Evolutionary conservation across 202 grass and related monocot genomes (phyloP), one percentile per base, ranked within the genome.

Genomic region (Brachypodium distachyon): DNA sequence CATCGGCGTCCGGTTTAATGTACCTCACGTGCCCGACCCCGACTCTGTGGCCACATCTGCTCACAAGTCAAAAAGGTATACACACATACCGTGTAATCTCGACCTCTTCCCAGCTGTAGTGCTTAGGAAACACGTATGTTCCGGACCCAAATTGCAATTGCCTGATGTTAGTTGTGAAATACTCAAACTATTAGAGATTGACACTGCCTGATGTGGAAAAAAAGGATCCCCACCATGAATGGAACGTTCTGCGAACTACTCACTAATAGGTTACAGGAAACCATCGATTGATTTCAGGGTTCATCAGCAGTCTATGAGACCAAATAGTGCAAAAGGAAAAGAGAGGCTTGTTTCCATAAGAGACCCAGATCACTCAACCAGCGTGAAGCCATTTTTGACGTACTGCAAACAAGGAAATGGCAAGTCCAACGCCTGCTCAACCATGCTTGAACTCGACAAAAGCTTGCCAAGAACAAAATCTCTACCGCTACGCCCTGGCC

Each of bases 391-490:
- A 16, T 76, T 95, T 66, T 90, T 95, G 69, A 95, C 32, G 34
- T 94, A 98, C 73, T 46, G 82, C 74, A 85, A 61, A 57, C 89
- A 98, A 23, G 87, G 78, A 67, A 98, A 94, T 41, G 87, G 83
- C 84, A 98, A 28, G 26, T 56, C 74, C 5, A 98, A 34, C 14
- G 79, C 38, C 14, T 28, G 46, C 52, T 98, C 91, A 0, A 95
- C 87, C 79, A 80, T 41, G 81, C 82, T 42, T 0, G 89, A 80
- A 26, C 74, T 92, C 8, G 91, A 90, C 38, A 91, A 37, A 4
- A 97, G 84, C 60, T 84, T 70, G 85, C 83, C 72, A 41, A 92
- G 83, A 23, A 94, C 82, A 14, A 84, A 73, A 4, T 94, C 82
- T 14, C 82, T 83, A 10, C 7, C 29, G 1, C 82, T 49, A 9